These are phyloP conservation scores for Coemansia sp. DNA, from an alignment of 192 early-diverging fungal genomes.

Conservation along the genomic window DNA sequence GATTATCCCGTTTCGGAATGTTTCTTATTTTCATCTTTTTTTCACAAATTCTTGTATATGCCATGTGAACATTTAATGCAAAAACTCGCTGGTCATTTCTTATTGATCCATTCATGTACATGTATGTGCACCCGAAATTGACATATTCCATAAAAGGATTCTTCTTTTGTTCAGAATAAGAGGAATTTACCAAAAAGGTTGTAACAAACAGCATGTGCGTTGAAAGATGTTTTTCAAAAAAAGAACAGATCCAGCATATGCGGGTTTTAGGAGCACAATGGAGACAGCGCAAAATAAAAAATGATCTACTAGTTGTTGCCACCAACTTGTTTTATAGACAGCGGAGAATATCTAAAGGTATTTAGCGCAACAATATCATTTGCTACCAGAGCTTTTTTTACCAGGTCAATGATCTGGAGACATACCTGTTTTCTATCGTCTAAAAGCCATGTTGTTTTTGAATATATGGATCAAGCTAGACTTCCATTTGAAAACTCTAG, in stretches of 20 bases:
- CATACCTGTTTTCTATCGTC: not conserved
- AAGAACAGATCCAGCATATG: not conserved
- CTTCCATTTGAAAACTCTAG: not conserved
- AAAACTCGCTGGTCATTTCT: no score
- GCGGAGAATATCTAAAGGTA: not conserved
- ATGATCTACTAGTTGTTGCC: not conserved
- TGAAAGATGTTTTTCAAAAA: not conserved
- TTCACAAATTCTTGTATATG: not conserved
- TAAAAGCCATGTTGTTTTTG: not conserved
- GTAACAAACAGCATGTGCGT: not conserved
- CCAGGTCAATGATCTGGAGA: not conserved
- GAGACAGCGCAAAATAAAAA: not conserved
- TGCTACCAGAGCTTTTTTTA: not conserved
- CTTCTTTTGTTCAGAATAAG: not conserved
- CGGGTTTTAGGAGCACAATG: not conserved
- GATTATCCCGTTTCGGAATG: not conserved
- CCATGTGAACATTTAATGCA: conserved; percentile 6
- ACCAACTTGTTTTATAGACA: not conserved
- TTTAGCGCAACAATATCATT: not conserved
- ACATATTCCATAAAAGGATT: not conserved
- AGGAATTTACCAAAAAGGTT: not conserved
- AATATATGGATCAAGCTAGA: not conserved
- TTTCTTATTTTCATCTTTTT: not conserved
- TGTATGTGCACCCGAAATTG: not conserved
- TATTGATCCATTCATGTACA: not conserved